A percentile compares a stretch with the other conserved stretches of the same genome.
Conservation (phyloP, 306 rosid species). For the Rosa chinensis region DNA sequence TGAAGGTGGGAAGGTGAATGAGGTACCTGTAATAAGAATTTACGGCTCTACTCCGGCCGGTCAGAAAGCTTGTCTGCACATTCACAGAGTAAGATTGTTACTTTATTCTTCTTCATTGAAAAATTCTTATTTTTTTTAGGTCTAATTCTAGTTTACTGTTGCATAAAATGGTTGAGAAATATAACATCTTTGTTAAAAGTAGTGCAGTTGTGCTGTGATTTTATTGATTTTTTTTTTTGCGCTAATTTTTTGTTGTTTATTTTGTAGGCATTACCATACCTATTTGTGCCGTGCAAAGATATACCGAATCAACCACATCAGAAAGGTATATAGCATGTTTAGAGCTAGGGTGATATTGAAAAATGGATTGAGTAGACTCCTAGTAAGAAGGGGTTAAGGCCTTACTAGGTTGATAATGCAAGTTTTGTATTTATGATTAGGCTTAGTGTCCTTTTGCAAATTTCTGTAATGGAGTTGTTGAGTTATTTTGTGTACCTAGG, state of each 20-base stretch:
- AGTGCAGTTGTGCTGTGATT: neutral
- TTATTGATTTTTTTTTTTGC: neutral
- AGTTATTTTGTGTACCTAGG: neutral
- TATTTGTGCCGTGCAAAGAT: constrained; percentile 78
- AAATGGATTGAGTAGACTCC: neutral
- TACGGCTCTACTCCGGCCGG: constrained; percentile 93
- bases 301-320: constrained; percentile 42
- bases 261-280: constrained; percentile 75
- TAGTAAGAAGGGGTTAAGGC: constrained; percentile 4
- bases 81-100: constrained; percentile 66
- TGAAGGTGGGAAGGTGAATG: constrained; percentile 78
- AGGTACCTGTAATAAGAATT: constrained; percentile 78
- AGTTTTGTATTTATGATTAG: neutral
- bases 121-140: neutral
- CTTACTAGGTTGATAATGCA: constrained; percentile 20
- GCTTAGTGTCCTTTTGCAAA: neutral
- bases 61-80: constrained; percentile 92
- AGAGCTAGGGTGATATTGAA: neutral
- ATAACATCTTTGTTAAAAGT: neutral
- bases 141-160: neutral
- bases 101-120: neutral
- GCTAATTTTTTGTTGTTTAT: constrained; percentile 7
- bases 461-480: neutral
- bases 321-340: constrained; percentile 50
- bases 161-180: neutral